These are phyloP conservation scores for Dalbergia oliveri DNA, from an alignment of 306 rosid species.

Conservation along the genomic window DNA sequence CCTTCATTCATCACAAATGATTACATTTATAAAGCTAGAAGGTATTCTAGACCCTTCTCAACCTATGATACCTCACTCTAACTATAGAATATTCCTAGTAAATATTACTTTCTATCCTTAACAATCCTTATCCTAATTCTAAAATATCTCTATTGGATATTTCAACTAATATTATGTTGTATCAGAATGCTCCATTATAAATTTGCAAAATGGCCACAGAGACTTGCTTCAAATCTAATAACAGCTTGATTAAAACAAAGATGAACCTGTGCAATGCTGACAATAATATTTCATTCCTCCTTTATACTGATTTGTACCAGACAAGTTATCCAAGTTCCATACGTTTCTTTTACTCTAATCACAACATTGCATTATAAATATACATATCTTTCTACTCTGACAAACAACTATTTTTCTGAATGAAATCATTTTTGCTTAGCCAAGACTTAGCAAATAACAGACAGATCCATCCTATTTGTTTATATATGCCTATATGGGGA, in stretches of 20 bases:
- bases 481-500: neutral
- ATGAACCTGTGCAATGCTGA: neutral
- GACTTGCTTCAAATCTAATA: slow-evolving; percentile 27
- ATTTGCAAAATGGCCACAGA: neutral
- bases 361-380: slow-evolving; percentile 26
- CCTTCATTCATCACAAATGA: too few species aligned
- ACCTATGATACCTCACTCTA: too few species aligned
- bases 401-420: slow-evolving; percentile 4
- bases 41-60: too few species aligned
- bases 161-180: too few species aligned
- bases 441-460: slow-evolving; percentile 26
- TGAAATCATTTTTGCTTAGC: slow-evolving; percentile 3
- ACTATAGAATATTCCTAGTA: too few species aligned
- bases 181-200: slow-evolving; percentile 11
- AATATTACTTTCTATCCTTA: too few species aligned
- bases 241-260: slow-evolving; percentile 28
- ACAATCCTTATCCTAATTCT: too few species aligned
- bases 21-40: too few species aligned
- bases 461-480: neutral
- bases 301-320: slow-evolving; percentile 1
- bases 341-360: slow-evolving; percentile 7
- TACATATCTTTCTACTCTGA: slow-evolving; percentile 4
- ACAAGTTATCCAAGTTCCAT: slow-evolving; percentile 8
- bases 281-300: slow-evolving; percentile 27
- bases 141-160: too few species aligned